A percentile compares a stretch with the other conserved stretches of the same genome.
Conservation (phyloP, 2,329 filamentous ascomycete genomes). For the Arthrocladium fulminans region DNA sequence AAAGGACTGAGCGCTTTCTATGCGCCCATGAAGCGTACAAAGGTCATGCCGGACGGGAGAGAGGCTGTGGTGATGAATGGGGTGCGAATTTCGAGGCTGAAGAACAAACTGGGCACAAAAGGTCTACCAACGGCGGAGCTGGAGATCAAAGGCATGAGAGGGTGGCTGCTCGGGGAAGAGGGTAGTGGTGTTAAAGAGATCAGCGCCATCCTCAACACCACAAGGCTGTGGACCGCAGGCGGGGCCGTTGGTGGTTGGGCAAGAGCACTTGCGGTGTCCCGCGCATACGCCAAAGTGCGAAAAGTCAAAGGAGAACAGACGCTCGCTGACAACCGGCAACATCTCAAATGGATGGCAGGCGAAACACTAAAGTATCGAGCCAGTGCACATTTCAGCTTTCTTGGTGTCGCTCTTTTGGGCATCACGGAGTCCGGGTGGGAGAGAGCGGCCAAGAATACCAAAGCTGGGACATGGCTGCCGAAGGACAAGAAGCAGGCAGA, state of each 20-base stretch:
- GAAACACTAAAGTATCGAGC: slow-evolving; percentile 23
- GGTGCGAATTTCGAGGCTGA: slow-evolving; percentile 54
- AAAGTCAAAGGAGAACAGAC: slow-evolving; percentile 32
- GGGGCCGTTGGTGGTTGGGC: slow-evolving; percentile 21
- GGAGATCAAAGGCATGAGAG: slow-evolving; percentile 49
- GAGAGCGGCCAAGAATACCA: slow-evolving; percentile 6
- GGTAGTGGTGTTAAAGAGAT: slow-evolving; percentile 56
- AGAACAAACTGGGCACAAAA: slow-evolving; percentile 59
- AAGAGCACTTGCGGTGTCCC: slow-evolving; percentile 22
- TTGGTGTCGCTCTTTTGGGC: slow-evolving; percentile 22
- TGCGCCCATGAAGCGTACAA: slow-evolving; percentile 49
- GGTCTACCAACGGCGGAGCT: slow-evolving; percentile 60
- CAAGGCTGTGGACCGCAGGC: slow-evolving; percentile 23
- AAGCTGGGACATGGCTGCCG: slow-evolving; percentile 12
- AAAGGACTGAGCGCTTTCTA: slow-evolving; percentile 52
- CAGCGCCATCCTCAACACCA: slow-evolving; percentile 56
- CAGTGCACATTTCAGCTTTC: slow-evolving; percentile 22
- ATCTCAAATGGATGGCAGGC: slow-evolving; percentile 21
- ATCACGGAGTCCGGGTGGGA: slow-evolving; percentile 27
- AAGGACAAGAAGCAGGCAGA: slow-evolving; percentile 10
- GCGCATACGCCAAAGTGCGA: slow-evolving; percentile 22
- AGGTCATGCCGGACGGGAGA: slow-evolving; percentile 11
- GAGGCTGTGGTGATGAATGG: slow-evolving; percentile 50
- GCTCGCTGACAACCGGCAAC: slow-evolving; percentile 20
- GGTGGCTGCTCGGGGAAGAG: slow-evolving; percentile 52